phyloP scores from a whole-genome alignment of 208 protist species.

The Crithidia expoeki region DNA sequence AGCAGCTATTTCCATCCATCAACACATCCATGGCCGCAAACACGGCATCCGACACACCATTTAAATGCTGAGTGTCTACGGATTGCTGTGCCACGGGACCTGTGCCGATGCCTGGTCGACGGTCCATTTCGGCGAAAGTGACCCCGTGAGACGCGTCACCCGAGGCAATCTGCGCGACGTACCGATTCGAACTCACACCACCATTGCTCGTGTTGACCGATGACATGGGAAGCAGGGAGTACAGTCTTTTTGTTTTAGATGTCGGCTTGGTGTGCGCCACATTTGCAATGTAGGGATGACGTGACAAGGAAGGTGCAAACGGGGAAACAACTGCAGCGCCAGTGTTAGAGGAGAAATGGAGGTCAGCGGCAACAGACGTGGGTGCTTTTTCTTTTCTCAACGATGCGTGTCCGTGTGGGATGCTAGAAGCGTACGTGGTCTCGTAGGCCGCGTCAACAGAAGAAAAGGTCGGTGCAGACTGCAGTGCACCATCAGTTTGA shows the following conservation, averaged over 20 bases:
- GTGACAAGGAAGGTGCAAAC: too few relatives aligned
- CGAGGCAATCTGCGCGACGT: background rate
- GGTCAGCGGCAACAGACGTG: background rate
- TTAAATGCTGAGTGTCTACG: slow-evolving; percentile 27
- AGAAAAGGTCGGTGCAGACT: background rate
- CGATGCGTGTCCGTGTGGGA: background rate
- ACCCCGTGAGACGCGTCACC: background rate
- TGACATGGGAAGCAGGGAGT: slow-evolving; percentile 8
- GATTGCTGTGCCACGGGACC: slow-evolving; percentile 25
- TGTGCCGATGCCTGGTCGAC: slow-evolving; percentile 13
- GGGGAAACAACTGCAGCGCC: too few relatives aligned
- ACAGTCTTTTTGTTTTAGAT: background rate
- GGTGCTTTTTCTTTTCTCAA: background rate
- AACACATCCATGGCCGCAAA: slow-evolving; percentile 65
- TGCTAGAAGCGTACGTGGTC: background rate
- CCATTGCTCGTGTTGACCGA: background rate
- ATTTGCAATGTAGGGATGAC: too few relatives aligned
- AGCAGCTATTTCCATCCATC: slow-evolving; percentile 77
- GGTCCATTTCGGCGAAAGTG: slow-evolving; percentile 29
- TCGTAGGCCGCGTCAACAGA: background rate
- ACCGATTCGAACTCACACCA: too few relatives aligned
- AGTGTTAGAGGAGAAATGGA: too few relatives aligned
- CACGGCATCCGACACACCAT: slow-evolving; percentile 20
- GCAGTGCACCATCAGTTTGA: background rate
- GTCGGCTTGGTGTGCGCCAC: background rate